A percentile compares a stretch with the other conserved stretches of the same genome.
phyloP scores from a whole-genome alignment of 2,329 filamentous ascomycete genomes.

The Aspergillus bombycis region DNA sequence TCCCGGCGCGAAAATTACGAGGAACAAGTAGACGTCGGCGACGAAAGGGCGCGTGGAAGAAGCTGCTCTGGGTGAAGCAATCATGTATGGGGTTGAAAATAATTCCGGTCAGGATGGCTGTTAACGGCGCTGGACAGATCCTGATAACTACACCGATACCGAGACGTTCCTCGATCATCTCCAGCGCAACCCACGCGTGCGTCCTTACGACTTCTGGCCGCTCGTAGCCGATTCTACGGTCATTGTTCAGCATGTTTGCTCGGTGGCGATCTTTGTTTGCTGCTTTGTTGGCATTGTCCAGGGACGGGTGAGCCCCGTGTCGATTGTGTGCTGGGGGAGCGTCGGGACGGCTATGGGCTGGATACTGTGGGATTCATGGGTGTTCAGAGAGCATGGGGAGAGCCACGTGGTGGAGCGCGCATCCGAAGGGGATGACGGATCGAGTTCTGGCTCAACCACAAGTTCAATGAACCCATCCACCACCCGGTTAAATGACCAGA shows the following conservation, averaged over 20 bases:
- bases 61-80: slow-evolving; percentile 97
- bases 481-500: slow-evolving; percentile 32
- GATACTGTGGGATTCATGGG: slow-evolving; percentile 90
- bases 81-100: slow-evolving; percentile 64
- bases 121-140: slow-evolving; percentile 60
- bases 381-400: slow-evolving; percentile 67
- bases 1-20: slow-evolving; percentile 47
- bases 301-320: slow-evolving; percentile 84
- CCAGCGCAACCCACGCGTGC: slow-evolving; percentile 88
- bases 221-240: slow-evolving; percentile 93
- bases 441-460: slow-evolving; percentile 43
- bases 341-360: slow-evolving; percentile 83
- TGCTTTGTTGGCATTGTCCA: slow-evolving; percentile 91
- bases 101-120: slow-evolving; percentile 1
- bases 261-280: slow-evolving; percentile 90
- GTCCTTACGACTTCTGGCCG: slow-evolving; percentile 98
- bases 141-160: slow-evolving; percentile 98
- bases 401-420: slow-evolving; percentile 31
- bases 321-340: slow-evolving; percentile 83
- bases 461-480: slow-evolving; percentile 36
- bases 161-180: slow-evolving; percentile 95
- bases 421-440: slow-evolving; percentile 42
- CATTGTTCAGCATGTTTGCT: slow-evolving; percentile 95
- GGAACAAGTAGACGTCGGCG: slow-evolving; percentile 68
- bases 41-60: slow-evolving; percentile 82